These are phyloP conservation scores for Aegle marmelos DNA, from an alignment of 345 rosid species.

Conservation along the genomic window DNA sequence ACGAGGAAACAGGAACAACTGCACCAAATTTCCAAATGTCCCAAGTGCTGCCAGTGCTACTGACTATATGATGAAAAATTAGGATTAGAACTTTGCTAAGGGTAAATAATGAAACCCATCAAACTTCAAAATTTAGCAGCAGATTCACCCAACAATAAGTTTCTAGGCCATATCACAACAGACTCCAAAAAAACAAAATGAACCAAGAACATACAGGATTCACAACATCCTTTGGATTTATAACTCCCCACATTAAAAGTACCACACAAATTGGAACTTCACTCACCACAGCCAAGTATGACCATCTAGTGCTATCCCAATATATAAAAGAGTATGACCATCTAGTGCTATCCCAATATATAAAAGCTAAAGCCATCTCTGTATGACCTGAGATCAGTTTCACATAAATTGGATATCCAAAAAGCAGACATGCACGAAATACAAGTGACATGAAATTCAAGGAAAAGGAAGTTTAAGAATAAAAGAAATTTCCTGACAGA, in stretches of 20 bases:
- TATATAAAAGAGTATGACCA: background rate
- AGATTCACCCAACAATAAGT: background rate
- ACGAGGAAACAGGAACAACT: background rate
- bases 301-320: background rate
- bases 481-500: background rate
- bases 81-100: background rate
- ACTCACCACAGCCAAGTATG: background rate
- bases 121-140: background rate
- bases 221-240: background rate
- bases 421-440: background rate
- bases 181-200: background rate
- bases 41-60: background rate
- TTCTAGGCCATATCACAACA: background rate
- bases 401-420: background rate
- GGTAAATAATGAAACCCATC: background rate
- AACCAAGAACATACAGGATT: background rate
- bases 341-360: background rate
- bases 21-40: background rate
- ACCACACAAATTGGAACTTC: background rate
- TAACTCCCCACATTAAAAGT: background rate
- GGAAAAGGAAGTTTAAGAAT: background rate
- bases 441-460: background rate
- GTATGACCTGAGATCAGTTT: background rate
- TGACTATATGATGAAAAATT: background rate
- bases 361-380: background rate